phyloP scores from a whole-genome alignment of 352 stramenopile species.

The Plasmopara muralis region DNA sequence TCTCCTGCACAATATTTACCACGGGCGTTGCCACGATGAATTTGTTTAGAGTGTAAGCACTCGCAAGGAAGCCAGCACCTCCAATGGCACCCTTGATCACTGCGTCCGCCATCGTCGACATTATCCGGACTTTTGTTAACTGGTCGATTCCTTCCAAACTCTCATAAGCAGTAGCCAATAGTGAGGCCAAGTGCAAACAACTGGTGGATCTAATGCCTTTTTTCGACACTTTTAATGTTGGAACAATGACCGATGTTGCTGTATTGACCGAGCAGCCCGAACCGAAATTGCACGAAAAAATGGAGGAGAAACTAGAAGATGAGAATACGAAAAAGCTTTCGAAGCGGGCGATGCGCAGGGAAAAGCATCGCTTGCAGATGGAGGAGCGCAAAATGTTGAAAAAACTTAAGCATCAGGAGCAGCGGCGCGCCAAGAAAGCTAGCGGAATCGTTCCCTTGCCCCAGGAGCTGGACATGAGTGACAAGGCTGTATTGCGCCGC shows the following conservation, averaged over 20 bases:
- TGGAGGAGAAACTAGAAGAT: constrained; percentile 4
- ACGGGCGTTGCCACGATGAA: constrained; percentile 71
- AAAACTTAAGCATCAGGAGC: constrained; percentile 58
- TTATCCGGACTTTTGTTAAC: constrained; percentile 24
- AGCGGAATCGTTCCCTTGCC: constrained; percentile 19
- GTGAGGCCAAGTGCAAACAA: constrained; percentile 7
- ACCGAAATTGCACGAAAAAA: not conserved
- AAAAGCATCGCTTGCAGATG: constrained; percentile 58
- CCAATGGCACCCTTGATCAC: constrained; percentile 66
- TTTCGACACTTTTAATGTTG: too few relatives aligned
- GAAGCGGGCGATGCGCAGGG: constrained; percentile 48
- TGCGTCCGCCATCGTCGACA: constrained; percentile 50
- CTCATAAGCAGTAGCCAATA: constrained; percentile 5
- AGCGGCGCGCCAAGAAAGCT: constrained; percentile 33
- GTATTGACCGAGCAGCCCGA: not conserved
- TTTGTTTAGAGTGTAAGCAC: constrained; percentile 70
- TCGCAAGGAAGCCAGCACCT: constrained; percentile 64
- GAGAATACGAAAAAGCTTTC: constrained; percentile 20
- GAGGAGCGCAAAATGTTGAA: constrained; percentile 85
- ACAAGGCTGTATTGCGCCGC: constrained; percentile 55
- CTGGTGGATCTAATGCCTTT: constrained; percentile 7
- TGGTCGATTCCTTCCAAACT: constrained; percentile 4
- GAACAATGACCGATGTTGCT: constrained; percentile 2
- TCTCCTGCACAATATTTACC: constrained; percentile 25
- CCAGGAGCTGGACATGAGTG: constrained; percentile 74